Conservation (phyloP, 2,329 filamentous ascomycete genomes). For the Xylaria digitata region DNA sequence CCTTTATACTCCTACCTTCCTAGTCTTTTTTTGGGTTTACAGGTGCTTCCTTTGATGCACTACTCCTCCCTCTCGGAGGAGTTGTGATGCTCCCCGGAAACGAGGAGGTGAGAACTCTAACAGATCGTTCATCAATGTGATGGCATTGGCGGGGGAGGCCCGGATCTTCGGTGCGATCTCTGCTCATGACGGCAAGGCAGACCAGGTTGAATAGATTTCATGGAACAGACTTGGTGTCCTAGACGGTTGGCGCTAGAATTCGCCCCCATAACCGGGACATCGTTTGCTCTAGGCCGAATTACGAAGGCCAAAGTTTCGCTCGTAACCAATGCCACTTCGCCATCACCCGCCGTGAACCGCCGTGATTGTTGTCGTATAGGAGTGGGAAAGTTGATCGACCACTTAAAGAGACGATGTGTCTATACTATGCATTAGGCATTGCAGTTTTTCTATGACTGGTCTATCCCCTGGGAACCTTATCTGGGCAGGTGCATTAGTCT, state of each 20-base stretch:
- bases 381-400: neutral
- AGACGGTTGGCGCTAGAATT: neutral
- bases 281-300: neutral
- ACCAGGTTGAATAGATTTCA: constrained; percentile 7
- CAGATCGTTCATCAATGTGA: constrained; percentile 8
- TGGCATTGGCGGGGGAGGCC: constrained; percentile 10
- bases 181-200: constrained; percentile 17
- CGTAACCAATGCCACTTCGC: constrained; percentile 9
- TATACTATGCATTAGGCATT: constrained; percentile 15
- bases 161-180: constrained; percentile 21
- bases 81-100: constrained; percentile 5
- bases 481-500: constrained; percentile 37
- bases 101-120: constrained; percentile 8
- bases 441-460: neutral
- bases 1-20: too few relatives aligned
- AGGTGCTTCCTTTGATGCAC: neutral
- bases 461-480: constrained; percentile 36
- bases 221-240: constrained; percentile 6
- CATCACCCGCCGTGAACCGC: constrained; percentile 12
- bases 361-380: neutral
- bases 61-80: neutral
- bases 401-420: neutral
- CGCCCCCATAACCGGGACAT: neutral
- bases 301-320: neutral
- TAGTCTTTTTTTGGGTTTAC: neutral